phyloP scores from a whole-genome alignment of 805 yeast species.

The Priceomyces fermenticarens region DNA sequence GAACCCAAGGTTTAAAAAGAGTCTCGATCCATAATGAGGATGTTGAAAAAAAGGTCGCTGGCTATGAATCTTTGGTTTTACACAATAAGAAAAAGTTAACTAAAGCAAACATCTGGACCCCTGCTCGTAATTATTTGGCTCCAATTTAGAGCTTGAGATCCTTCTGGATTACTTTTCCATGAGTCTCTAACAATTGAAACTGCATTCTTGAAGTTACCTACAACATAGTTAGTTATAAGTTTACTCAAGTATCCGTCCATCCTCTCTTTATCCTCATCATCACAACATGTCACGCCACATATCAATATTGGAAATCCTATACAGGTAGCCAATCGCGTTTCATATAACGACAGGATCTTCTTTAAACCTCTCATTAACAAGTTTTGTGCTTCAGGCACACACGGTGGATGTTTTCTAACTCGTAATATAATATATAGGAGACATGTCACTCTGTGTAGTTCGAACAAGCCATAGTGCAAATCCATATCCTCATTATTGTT shows the following conservation, averaged over 20 bases:
- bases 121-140: neutral
- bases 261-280: neutral
- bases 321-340: conserved; percentile 1
- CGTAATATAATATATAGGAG: neutral
- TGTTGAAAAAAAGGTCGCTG: no score
- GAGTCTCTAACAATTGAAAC: neutral
- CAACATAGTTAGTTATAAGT: no score
- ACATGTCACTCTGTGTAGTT: neutral
- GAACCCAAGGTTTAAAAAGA: no score
- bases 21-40: no score
- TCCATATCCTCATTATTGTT: neutral
- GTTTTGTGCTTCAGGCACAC: neutral
- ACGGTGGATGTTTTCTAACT: neutral
- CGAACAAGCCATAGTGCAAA: neutral
- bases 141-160: neutral
- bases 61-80: no score
- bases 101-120: neutral
- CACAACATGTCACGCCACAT: neutral
- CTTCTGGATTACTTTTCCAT: neutral
- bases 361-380: neutral
- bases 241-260: neutral
- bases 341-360: neutral
- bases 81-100: no score
- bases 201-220: neutral
- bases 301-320: neutral